Evolutionary conservation across 345 rosid species (phyloP).

Genomic region (Bruguiera parviflora): DNA sequence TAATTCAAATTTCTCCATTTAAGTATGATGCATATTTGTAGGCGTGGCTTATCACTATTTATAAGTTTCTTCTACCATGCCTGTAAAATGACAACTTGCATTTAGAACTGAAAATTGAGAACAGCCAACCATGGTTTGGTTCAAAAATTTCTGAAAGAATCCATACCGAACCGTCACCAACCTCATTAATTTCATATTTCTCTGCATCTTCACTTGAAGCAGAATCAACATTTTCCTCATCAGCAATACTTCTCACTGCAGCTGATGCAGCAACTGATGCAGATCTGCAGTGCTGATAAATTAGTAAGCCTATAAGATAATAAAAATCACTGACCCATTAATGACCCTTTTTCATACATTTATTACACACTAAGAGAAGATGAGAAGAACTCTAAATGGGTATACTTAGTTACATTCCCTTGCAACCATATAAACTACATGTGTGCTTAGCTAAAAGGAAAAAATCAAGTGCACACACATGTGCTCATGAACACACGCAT

Average conservation of each 20-base stretch:
- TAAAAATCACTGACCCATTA: background rate
- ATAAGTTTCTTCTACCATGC: background rate
- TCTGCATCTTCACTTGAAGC: constrained; percentile 79
- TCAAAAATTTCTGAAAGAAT: constrained; percentile 9
- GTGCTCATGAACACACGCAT: too few species aligned
- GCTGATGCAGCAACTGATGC: constrained; percentile 57
- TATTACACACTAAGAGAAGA: background rate
- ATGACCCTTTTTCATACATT: background rate
- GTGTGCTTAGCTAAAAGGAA: too few species aligned
- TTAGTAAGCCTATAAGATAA: background rate
- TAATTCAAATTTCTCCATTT: background rate
- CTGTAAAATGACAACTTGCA: background rate
- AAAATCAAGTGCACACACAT: too few species aligned
- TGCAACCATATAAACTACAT: too few species aligned
- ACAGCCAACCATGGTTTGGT: background rate
- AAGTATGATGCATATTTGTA: background rate
- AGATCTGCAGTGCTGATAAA: constrained; percentile 40
- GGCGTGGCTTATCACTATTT: background rate
- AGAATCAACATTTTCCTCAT: constrained; percentile 62
- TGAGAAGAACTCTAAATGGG: too few species aligned
- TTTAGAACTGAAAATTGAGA: background rate
- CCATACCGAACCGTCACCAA: constrained; percentile 62
- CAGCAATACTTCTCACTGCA: constrained; percentile 49
- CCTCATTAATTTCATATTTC: constrained; percentile 42
- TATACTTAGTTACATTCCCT: too few species aligned